Conservation (phyloP, 345 rosid genomes). For the Gossypium thurberi region DNA sequence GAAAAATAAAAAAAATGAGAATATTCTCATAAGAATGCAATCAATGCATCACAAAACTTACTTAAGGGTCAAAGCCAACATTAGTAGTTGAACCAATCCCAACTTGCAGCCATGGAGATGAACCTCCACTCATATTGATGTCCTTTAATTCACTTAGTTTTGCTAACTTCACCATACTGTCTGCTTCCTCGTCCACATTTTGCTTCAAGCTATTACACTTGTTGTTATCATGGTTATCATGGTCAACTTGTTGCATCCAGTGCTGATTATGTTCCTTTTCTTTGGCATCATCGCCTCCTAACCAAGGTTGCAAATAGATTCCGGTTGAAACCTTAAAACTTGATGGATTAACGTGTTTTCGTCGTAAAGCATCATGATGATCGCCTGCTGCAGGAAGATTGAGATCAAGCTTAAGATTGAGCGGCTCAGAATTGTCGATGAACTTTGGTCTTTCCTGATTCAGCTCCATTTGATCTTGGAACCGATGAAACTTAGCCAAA, state of each 20-base stretch:
- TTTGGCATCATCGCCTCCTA: slow-evolving; percentile 26
- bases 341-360: slow-evolving; percentile 12
- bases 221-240: slow-evolving; percentile 1
- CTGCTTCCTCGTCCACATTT: slow-evolving; percentile 52
- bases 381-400: slow-evolving; percentile 49
- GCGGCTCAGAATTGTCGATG: slow-evolving; percentile 26
- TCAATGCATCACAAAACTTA: slow-evolving; percentile 11
- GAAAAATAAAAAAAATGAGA: neutral
- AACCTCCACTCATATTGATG: slow-evolving; percentile 32
- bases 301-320: slow-evolving; percentile 39
- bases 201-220: slow-evolving; percentile 14
- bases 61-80: slow-evolving; percentile 28
- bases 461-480: slow-evolving; percentile 46
- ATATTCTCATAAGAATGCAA: neutral
- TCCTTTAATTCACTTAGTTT: slow-evolving; percentile 60
- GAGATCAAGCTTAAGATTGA: slow-evolving; percentile 57
- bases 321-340: slow-evolving; percentile 29
- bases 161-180: slow-evolving; percentile 50
- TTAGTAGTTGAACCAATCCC: slow-evolving; percentile 53
- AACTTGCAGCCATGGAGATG: slow-evolving; percentile 76
- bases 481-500: slow-evolving; percentile 43
- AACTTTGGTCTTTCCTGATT: slow-evolving; percentile 40
- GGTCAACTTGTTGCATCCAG: slow-evolving; percentile 13
- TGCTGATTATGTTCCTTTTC: slow-evolving; percentile 6
- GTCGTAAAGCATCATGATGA: slow-evolving; percentile 11